phyloP scores from a whole-genome alignment of 2,329 filamentous ascomycete genomes.

The Talaromyces islandicus region DNA sequence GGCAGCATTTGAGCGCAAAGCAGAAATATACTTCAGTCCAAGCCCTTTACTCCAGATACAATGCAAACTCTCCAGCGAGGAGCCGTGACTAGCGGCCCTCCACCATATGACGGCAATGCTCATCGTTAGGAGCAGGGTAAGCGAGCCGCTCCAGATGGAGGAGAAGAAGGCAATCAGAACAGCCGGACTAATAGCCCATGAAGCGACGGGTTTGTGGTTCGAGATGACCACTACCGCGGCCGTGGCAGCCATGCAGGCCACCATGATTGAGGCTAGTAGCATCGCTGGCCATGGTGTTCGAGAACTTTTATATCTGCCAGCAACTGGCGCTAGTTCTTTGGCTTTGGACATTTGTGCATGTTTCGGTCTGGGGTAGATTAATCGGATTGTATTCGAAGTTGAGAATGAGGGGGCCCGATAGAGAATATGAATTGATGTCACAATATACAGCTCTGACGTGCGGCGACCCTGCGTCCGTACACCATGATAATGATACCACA shows the following conservation, averaged over 20 bases:
- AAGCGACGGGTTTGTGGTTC: neutral
- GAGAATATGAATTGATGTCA: neutral
- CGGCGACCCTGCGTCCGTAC: neutral
- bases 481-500: neutral
- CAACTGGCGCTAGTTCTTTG: neutral
- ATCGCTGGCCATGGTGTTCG: constrained; percentile 1
- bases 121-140: neutral
- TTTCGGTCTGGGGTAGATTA: neutral
- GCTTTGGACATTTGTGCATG: neutral
- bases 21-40: neutral
- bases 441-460: neutral
- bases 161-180: neutral
- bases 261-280: neutral
- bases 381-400: neutral
- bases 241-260: neutral
- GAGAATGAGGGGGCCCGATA: neutral
- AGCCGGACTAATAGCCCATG: neutral
- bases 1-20: neutral
- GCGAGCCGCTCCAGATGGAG: neutral
- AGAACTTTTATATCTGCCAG: neutral
- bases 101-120: neutral
- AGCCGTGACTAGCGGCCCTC: neutral
- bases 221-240: neutral
- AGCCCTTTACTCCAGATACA: neutral
- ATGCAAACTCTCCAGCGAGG: neutral